A percentile compares a stretch with the other conserved stretches of the same genome.
Evolutionary conservation across 2,329 filamentous ascomycete genomes (phyloP).

Genomic region (Fusarium agapanthi): DNA sequence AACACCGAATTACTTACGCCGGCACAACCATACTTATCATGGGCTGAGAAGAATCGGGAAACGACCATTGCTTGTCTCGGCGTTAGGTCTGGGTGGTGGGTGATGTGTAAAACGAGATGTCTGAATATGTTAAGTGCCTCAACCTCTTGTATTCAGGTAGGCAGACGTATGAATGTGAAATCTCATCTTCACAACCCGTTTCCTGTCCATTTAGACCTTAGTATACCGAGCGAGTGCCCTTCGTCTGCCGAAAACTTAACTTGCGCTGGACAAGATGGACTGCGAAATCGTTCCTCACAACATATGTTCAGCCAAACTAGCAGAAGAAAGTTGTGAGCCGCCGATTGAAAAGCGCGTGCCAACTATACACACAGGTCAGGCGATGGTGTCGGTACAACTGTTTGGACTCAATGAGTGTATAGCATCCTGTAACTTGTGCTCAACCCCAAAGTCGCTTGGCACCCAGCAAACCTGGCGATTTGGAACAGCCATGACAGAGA

Average conservation of each 20-base stretch:
- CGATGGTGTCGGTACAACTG: neutral
- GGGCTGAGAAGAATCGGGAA: neutral
- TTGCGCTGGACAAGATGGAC: neutral
- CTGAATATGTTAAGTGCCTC: neutral
- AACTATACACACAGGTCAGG: neutral
- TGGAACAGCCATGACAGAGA: neutral
- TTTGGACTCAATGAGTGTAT: neutral
- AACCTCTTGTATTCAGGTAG: slow-evolving; percentile 7
- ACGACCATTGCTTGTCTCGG: slow-evolving; percentile 4
- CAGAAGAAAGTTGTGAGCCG: neutral
- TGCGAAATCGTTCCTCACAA: neutral
- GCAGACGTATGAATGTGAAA: slow-evolving; percentile 6
- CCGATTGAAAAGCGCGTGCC: neutral
- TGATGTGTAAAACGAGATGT: slow-evolving; percentile 15
- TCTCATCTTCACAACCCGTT: neutral
- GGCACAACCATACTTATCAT: neutral
- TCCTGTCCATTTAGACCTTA: neutral
- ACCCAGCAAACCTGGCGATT: neutral
- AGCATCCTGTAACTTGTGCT: no score
- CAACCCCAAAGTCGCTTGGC: neutral
- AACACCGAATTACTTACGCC: neutral
- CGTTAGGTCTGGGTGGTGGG: slow-evolving; percentile 12
- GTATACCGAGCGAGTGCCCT: neutral
- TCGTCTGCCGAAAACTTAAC: no score
- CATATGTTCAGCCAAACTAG: neutral